Evolutionary conservation across 495 filamentous ascomycete species (phyloP), one percentile per base, ranked within the genome.

Genomic region (Beverwykella pulmonaria): DNA sequence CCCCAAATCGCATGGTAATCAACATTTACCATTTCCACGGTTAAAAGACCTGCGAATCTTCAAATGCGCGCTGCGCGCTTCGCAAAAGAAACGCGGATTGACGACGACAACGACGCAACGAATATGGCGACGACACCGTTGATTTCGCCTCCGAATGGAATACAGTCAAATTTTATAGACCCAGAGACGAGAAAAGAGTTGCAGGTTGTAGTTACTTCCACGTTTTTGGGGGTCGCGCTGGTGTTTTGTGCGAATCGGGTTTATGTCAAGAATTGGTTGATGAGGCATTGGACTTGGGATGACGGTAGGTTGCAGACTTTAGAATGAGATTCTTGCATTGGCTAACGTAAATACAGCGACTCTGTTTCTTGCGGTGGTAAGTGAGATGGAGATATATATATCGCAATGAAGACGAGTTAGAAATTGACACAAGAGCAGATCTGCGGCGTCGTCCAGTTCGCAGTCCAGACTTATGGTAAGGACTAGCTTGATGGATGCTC

Each of bases 251-350:
- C 9, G 22, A 61, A 61, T 20, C 46, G 59, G 25, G 19, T 53
- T 23, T 61, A 61, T 44, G 59, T 61, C 1, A 61, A 61, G 30
- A 22, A 36, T 15, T 39, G 59, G 27, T 27, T 61, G 47, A 61
- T 53, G 46, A 36, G 32, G 17, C n/a, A 20, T 1, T n/a, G 44
- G 30, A 25, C 47, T 26, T 61, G 59, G 59, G 59, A 61, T 53
- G 59, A 61, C 30, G 46, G 46, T 61, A 53, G 26, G 54, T 32
- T 3, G 15, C 5, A 6, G 2, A 2, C 26, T 23, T 2, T 4
- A 6, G 6, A 3, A 41, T 58, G 2, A 44, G 14, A 8, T 8
- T 3, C 12, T 3, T 41, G 20, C 6, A 29, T 12, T 1, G 22
- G 4, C 25, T 25, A 58, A 19, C 17, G 5, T 10, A 23, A 44